Conservation (phyloP, 495 filamentous ascomycete species). For the Parachaetomium inaequale region DNA sequence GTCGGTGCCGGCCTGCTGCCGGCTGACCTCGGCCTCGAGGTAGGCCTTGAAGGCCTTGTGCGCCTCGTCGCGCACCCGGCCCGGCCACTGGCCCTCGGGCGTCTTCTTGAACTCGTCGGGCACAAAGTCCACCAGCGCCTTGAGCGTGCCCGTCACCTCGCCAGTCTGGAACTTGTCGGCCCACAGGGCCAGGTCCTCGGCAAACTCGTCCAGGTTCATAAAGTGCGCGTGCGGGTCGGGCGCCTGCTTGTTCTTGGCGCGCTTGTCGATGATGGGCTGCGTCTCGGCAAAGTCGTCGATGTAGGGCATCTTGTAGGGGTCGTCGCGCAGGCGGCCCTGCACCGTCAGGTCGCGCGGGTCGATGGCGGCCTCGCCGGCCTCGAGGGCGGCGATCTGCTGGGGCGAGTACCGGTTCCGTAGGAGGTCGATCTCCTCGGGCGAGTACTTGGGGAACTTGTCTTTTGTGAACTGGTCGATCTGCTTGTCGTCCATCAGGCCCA, state of each 20-base stretch:
- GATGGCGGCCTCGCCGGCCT: conserved; percentile 81
- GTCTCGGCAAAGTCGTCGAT: conserved; percentile 79
- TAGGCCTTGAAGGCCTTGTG: conserved; percentile 34
- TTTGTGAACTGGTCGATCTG: conserved; percentile 43
- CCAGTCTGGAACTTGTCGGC: conserved; percentile 28
- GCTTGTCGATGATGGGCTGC: conserved; percentile 69
- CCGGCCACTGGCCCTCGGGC: conserved; percentile 31
- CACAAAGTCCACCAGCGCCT: conserved; percentile 41
- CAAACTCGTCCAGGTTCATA: conserved; percentile 61
- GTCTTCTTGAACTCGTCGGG: conserved; percentile 30
- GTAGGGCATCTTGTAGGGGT: conserved; percentile 71
- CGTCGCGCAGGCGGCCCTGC: conserved; percentile 63
- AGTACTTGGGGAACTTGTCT: conserved; percentile 60
- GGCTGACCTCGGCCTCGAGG: conserved; percentile 24
- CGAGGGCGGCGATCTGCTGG: conserved; percentile 76
- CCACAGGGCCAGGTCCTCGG: conserved; percentile 51
- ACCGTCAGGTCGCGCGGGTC: conserved; percentile 70
- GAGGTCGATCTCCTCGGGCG: conserved; percentile 58
- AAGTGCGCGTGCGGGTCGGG: conserved; percentile 57
- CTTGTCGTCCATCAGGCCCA: conserved; percentile 39
- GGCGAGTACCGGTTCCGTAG: conserved; percentile 68
- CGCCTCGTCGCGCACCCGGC: conserved; percentile 30
- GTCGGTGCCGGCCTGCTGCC: conserved; percentile 38
- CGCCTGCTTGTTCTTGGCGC: conserved; percentile 30
- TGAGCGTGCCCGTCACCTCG: conserved; percentile 27